phyloP scores from a whole-genome alignment of 2,329 filamentous ascomycete genomes.

The Xylaria sp. region DNA sequence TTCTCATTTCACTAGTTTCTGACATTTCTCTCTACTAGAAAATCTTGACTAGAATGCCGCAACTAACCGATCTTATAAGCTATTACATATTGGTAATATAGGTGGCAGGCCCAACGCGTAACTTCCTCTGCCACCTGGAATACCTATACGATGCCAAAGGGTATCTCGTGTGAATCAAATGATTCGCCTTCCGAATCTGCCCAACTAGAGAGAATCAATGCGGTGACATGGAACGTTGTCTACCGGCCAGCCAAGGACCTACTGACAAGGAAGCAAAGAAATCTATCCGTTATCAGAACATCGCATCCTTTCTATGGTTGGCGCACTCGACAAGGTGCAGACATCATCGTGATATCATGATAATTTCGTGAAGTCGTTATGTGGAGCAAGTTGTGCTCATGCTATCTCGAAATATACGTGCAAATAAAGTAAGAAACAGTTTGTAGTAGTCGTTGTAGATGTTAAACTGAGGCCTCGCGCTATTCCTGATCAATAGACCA shows the following conservation, averaged over 20 bases:
- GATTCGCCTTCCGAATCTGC: slow-evolving; percentile 11
- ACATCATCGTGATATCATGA: slow-evolving; percentile 13
- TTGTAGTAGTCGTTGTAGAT: neutral
- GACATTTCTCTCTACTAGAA: neutral
- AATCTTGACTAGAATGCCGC: too few relatives aligned
- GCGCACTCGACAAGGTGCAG: neutral
- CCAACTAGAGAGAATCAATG: slow-evolving; percentile 17
- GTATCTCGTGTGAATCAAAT: slow-evolving; percentile 20
- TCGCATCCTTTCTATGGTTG: neutral
- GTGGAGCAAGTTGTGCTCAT: slow-evolving; percentile 4
- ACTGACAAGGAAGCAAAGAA: slow-evolving; percentile 9
- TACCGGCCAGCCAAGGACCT: neutral
- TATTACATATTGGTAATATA: neutral
- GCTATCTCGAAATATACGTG: neutral
- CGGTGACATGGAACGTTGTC: slow-evolving; percentile 5
- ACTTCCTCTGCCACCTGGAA: slow-evolving; percentile 17
- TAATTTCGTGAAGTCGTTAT: slow-evolving; percentile 23
- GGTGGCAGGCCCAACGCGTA: neutral
- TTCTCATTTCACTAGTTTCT: too few relatives aligned
- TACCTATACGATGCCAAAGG: slow-evolving; percentile 24
- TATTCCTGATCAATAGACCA: neutral
- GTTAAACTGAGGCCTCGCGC: slow-evolving; percentile 1
- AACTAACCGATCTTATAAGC: neutral
- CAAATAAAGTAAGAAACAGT: slow-evolving; percentile 11
- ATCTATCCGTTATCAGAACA: slow-evolving; percentile 7